These are phyloP conservation scores for Sequoiadendron giganteum DNA, from an alignment of 75 land plant genomes.

Conservation along the genomic window DNA sequence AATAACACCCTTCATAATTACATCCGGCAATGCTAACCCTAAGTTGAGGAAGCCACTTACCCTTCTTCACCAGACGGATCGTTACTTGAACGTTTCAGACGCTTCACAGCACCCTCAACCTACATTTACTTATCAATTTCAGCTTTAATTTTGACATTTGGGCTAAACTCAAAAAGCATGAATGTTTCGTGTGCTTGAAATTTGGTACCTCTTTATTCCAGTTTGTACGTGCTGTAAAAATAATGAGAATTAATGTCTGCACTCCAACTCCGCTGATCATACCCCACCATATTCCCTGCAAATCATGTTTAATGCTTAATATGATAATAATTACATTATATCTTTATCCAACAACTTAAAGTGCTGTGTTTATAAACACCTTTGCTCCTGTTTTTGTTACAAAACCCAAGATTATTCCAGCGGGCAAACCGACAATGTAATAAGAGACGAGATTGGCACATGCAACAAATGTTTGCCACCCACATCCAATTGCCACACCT, in stretches of 20 bases:
- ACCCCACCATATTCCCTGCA: conserved; percentile 36
- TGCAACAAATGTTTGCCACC: conserved; percentile 58
- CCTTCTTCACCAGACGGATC: not conserved
- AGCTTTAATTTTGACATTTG: too few species aligned
- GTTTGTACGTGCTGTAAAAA: conserved; percentile 14
- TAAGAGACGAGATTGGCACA: conserved; percentile 34
- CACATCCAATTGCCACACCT: conserved; percentile 64
- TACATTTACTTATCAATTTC: too few species aligned
- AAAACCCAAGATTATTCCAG: conserved; percentile 47
- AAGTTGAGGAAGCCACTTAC: too few species aligned
- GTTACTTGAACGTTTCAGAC: not conserved
- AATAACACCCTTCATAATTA: too few species aligned
- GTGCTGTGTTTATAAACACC: conserved; percentile 12
- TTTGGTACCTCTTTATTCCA: conserved; percentile 47
- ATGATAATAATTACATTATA: too few species aligned
- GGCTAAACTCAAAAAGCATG: too few species aligned
- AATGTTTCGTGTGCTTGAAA: too few species aligned
- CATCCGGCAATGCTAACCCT: too few species aligned
- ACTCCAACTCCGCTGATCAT: conserved; percentile 22
- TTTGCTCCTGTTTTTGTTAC: conserved; percentile 29
- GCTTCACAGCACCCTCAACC: too few species aligned
- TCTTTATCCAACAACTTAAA: too few species aligned
- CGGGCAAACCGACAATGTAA: conserved; percentile 52
- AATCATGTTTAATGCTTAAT: not conserved
- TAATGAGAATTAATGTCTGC: conserved; percentile 15